phyloP scores from a whole-genome alignment of 768 basidiomycete genomes.

The Psilocybe azurescens region DNA sequence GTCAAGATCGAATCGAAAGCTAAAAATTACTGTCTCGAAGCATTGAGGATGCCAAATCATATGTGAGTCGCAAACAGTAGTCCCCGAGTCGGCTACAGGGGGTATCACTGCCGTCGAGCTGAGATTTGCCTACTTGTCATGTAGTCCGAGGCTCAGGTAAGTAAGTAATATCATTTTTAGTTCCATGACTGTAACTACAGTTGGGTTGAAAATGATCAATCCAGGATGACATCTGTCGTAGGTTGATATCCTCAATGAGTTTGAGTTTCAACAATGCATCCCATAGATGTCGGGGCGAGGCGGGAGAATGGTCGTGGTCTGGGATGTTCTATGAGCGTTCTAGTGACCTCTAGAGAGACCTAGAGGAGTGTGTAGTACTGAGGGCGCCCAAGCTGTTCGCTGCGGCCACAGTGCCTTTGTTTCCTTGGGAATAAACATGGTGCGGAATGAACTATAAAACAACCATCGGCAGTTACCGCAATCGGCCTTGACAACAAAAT shows the following conservation, averaged over 20 bases:
- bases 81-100: no score
- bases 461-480: slow-evolving; percentile 28
- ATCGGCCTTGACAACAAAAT: slow-evolving; percentile 39
- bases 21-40: neutral
- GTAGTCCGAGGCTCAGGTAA: slow-evolving; percentile 17
- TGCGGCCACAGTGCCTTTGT: slow-evolving; percentile 17
- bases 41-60: neutral
- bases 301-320: slow-evolving; percentile 6
- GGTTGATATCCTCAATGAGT: neutral
- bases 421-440: slow-evolving; percentile 28
- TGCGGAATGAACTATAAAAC: slow-evolving; percentile 2
- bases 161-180: slow-evolving; percentile 3
- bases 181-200: slow-evolving; percentile 4
- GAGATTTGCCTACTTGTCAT: neutral
- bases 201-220: neutral
- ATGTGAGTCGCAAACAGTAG: neutral
- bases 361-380: slow-evolving; percentile 5
- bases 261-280: neutral
- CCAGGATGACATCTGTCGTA: slow-evolving; percentile 9
- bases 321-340: slow-evolving; percentile 15
- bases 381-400: neutral
- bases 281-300: neutral
- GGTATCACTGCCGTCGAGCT: no score
- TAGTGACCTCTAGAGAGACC: slow-evolving; percentile 21
- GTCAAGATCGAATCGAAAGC: neutral